Percentiles rank a stretch among this genome's conserved stretches.
phyloP scores from a whole-genome alignment of 345 rosid genomes.

The Cardamine resedifolia region DNA sequence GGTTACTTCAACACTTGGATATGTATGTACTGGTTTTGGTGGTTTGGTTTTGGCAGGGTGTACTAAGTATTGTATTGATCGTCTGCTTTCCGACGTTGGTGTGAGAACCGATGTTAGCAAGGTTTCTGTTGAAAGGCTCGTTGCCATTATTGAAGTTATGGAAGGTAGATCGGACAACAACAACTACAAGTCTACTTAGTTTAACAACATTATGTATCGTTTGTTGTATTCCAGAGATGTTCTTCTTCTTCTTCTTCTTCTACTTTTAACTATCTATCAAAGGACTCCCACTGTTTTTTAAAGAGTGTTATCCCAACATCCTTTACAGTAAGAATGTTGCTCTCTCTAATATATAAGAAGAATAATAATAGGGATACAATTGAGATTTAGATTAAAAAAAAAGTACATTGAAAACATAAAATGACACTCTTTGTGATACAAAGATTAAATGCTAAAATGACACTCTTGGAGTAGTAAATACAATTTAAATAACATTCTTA shows the following conservation, averaged over 20 bases:
- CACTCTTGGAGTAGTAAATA: too few species aligned
- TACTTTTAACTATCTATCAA: too few species aligned
- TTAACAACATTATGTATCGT: neutral
- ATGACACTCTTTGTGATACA: too few species aligned
- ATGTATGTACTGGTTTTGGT: neutral
- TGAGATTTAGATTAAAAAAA: too few species aligned
- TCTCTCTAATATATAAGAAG: too few species aligned
- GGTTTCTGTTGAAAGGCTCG: neutral
- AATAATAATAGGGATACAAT: too few species aligned
- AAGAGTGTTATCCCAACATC: too few species aligned
- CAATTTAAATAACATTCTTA: neutral
- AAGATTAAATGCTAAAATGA: too few species aligned
- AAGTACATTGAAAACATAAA: too few species aligned
- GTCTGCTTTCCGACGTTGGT: neutral
- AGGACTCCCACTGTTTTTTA: too few species aligned
- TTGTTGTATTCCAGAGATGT: neutral
- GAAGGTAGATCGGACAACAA: neutral
- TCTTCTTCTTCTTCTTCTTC: conserved; percentile 7
- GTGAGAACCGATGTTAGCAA: neutral
- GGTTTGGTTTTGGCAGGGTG: neutral
- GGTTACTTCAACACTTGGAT: conserved; percentile 1
- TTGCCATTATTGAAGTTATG: neutral
- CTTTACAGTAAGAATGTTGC: too few species aligned
- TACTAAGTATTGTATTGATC: neutral
- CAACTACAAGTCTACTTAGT: neutral